These are phyloP conservation scores for Filosporella fistucella DNA, from an alignment of 495 filamentous ascomycete species.

Conservation along the genomic window DNA sequence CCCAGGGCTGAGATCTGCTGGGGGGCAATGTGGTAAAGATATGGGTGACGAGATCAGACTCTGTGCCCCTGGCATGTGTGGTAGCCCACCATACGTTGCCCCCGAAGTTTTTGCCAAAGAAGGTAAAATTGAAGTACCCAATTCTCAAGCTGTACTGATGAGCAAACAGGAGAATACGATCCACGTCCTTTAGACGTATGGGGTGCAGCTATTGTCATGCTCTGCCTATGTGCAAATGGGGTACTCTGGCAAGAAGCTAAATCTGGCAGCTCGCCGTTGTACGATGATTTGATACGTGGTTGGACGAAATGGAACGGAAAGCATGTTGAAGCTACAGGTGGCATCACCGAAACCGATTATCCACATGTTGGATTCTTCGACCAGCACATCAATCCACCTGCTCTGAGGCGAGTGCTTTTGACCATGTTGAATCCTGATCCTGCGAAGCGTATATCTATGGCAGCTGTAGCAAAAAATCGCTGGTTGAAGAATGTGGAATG, in stretches of 20 bases:
- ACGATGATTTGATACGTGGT: conserved; percentile 52
- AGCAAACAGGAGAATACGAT: conserved; percentile 55
- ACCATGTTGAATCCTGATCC: conserved; percentile 75
- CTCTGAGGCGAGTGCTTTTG: conserved; percentile 58
- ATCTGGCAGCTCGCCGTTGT: conserved; percentile 37
- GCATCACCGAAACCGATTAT: conserved; percentile 42
- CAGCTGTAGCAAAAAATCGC: conserved; percentile 53
- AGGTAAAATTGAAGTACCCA: conserved; percentile 29
- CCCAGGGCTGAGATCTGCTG: conserved; percentile 60
- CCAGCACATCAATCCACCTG: conserved; percentile 27
- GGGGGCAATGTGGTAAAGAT: conserved; percentile 58
- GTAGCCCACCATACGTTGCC: conserved; percentile 72
- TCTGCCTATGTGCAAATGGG: conserved; percentile 60
- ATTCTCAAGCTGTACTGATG: conserved; percentile 7
- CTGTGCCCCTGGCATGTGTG: conserved; percentile 69
- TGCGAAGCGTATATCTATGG: conserved; percentile 56
- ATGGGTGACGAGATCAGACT: conserved; percentile 55
- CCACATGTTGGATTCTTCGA: conserved; percentile 48
- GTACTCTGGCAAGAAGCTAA: conserved; percentile 61
- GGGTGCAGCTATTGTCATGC: conserved; percentile 71
- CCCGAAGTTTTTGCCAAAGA: conserved; percentile 68
- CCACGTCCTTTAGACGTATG: conserved; percentile 72
- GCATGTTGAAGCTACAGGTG: conserved; percentile 37
- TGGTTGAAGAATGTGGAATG: conserved; percentile 68
- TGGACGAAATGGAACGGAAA: conserved; percentile 58